phyloP scores from a whole-genome alignment of 495 filamentous ascomycete species.

The Physcia stellaris region DNA sequence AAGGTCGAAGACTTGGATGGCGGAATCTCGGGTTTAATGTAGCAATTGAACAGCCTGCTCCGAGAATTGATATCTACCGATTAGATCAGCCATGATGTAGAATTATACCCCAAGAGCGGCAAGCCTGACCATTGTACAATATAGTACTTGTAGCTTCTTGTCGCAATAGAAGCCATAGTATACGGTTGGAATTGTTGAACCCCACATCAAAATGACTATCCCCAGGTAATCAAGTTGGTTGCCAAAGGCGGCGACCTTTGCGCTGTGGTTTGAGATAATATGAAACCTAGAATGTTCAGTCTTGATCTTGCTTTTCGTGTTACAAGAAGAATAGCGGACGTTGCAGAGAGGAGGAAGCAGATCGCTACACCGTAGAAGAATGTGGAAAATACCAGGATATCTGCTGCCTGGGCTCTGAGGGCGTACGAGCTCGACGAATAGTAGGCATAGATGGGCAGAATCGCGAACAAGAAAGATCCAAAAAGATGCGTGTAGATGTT shows the following conservation, averaged over 20 bases:
- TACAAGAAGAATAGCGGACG: not conserved
- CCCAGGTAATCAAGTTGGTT: constrained; percentile 38
- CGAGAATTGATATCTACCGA: constrained; percentile 6
- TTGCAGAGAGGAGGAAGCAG: constrained; percentile 15
- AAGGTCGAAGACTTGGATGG: constrained; percentile 11
- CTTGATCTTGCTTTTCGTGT: not conserved
- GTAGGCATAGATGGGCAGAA: constrained; percentile 20
- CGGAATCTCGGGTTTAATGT: constrained; percentile 11
- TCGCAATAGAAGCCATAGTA: constrained; percentile 37
- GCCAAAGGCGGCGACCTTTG: constrained; percentile 22
- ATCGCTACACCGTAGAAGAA: constrained; percentile 36
- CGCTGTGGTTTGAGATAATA: constrained; percentile 35
- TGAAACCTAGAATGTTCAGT: constrained; percentile 22
- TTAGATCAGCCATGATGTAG: no score
- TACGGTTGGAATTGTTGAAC: constrained; percentile 35
- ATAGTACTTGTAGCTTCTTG: constrained; percentile 18
- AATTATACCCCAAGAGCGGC: no score
- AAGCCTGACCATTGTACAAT: no score
- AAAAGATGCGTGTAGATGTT: not conserved
- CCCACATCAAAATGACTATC: constrained; percentile 42
- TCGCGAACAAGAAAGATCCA: not conserved
- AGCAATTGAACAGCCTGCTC: constrained; percentile 7
- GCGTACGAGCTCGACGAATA: not conserved
- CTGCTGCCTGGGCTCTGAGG: constrained; percentile 7
- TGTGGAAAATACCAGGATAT: constrained; percentile 29